These are phyloP conservation scores for Trametes coccinea DNA, from an alignment of 768 basidiomycete species.

Conservation along the genomic window DNA sequence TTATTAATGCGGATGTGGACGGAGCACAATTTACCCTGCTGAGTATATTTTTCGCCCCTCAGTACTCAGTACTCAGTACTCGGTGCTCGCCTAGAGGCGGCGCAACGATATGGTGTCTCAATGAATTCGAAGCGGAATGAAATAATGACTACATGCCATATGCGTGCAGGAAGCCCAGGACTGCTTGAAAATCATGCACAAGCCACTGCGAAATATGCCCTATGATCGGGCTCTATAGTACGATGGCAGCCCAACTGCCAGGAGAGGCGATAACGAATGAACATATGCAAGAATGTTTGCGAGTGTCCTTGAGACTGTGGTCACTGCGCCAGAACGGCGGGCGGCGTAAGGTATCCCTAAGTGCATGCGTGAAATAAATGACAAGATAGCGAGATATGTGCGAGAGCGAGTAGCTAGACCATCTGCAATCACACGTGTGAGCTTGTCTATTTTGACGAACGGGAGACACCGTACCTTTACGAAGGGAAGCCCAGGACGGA, in stretches of 20 bases:
- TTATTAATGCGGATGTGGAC: too few species aligned
- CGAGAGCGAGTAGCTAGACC: neutral
- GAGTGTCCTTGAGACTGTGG: neutral
- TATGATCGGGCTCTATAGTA: neutral
- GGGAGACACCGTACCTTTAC: neutral
- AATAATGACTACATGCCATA: too few species aligned
- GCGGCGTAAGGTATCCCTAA: neutral
- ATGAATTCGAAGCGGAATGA: too few species aligned
- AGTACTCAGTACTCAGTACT: too few species aligned
- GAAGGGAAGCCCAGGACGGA: neutral
- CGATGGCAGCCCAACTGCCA: neutral
- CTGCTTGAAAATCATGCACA: too few species aligned
- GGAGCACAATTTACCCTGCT: too few species aligned
- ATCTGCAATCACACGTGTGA: too few species aligned
- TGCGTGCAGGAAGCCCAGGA: too few species aligned
- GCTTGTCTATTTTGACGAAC: neutral
- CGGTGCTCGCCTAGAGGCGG: too few species aligned
- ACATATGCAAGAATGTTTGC: conserved; percentile 19
- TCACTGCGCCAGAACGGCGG: neutral
- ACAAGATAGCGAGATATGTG: neutral
- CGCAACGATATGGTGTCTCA: too few species aligned
- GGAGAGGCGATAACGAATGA: neutral
- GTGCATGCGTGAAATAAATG: neutral
- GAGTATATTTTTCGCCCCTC: too few species aligned
- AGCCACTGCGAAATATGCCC: neutral